These are phyloP conservation scores for Nigrospora sphaerica DNA, from an alignment of 2,329 filamentous ascomycete genomes.

Conservation along the genomic window DNA sequence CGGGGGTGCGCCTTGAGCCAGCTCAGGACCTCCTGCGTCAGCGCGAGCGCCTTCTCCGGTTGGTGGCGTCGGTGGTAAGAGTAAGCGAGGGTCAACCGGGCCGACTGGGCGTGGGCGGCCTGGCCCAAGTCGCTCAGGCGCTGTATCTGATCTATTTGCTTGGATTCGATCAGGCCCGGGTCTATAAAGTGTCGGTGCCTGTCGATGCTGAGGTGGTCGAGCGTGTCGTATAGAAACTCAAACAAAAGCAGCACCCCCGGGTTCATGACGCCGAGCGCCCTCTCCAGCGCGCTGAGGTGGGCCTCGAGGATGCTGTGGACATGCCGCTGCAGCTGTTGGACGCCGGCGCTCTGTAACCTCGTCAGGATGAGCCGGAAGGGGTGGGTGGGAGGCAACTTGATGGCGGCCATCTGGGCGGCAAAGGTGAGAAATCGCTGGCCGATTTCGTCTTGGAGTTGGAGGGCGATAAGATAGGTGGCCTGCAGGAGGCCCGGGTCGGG, in stretches of 20 bases:
- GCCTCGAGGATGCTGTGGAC: slow-evolving; percentile 1
- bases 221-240: no score
- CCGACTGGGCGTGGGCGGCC: no score
- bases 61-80: no score
- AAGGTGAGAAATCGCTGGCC: background rate
- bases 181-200: no score
- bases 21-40: no score
- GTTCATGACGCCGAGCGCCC: background rate
- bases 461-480: background rate
- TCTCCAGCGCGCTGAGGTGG: background rate
- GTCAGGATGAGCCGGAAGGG: background rate
- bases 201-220: no score
- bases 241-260: background rate
- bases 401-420: slow-evolving; percentile 2
- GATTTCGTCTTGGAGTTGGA: background rate
- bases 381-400: background rate
- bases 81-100: no score
- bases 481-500: slow-evolving; percentile 1
- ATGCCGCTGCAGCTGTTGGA: background rate
- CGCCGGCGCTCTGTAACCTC: background rate
- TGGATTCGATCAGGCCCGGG: no score
- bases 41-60: no score
- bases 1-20: no score
- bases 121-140: no score
- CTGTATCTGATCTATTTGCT: no score